A percentile compares a stretch with the other conserved stretches of the same genome.
Evolutionary conservation across 495 filamentous ascomycete species (phyloP).

Genomic region (Penicillium herquei): DNA sequence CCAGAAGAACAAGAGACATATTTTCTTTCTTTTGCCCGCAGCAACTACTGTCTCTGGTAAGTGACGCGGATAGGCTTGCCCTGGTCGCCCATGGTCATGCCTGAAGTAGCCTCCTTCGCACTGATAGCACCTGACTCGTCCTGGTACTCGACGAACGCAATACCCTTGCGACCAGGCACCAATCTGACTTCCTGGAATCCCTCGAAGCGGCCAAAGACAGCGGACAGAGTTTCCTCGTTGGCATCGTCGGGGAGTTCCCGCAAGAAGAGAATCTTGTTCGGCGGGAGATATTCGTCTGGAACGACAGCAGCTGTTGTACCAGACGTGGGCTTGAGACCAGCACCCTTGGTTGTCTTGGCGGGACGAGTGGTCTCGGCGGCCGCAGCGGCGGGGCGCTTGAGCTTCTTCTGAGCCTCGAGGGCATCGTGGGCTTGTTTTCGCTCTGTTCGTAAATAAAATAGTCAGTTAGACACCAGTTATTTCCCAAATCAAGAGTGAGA

Average conservation of each 20-base stretch:
- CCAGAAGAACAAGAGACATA: slow-evolving; percentile 24
- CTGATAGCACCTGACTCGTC: slow-evolving; percentile 83
- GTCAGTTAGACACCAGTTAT: slow-evolving; percentile 6
- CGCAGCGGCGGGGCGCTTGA: slow-evolving; percentile 66
- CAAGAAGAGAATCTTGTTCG: slow-evolving; percentile 97
- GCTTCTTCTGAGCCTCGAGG: slow-evolving; percentile 76
- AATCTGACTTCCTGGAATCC: slow-evolving; percentile 91
- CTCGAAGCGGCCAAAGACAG: slow-evolving; percentile 85
- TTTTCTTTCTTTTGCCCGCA: slow-evolving; percentile 9
- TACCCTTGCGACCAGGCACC: slow-evolving; percentile 82
- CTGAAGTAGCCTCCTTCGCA: slow-evolving; percentile 91
- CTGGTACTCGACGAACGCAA: slow-evolving; percentile 97
- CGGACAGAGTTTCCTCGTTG: slow-evolving; percentile 72
- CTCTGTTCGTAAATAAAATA: slow-evolving; percentile 49
- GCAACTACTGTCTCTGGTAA: slow-evolving; percentile 77
- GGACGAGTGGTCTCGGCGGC: slow-evolving; percentile 57
- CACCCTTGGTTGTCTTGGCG: slow-evolving; percentile 69
- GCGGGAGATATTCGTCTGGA: slow-evolving; percentile 94
- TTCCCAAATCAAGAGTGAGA: neutral
- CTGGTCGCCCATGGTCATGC: slow-evolving; percentile 77
- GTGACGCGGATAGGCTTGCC: slow-evolving; percentile 75
- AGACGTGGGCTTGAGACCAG: slow-evolving; percentile 78
- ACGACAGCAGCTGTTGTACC: slow-evolving; percentile 70
- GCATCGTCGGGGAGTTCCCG: slow-evolving; percentile 89
- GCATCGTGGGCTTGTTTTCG: slow-evolving; percentile 87